Evolutionary conservation across 2,329 filamentous ascomycete genomes (phyloP).

Genomic region (Fusarium papillatum): DNA sequence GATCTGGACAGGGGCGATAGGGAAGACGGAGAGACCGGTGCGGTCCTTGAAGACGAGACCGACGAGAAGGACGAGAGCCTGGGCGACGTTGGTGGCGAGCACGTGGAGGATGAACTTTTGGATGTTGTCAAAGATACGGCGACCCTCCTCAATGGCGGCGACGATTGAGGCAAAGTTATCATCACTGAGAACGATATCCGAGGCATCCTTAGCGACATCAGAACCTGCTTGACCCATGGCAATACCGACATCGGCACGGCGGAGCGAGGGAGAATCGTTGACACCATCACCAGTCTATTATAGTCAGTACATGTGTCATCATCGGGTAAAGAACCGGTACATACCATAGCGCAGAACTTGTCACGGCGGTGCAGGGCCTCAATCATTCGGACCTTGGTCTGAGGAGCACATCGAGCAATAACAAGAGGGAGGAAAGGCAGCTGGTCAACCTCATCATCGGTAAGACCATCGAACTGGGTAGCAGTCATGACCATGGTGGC

Average conservation of each 20-base stretch:
- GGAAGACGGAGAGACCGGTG: constrained; percentile 77
- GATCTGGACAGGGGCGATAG: constrained; percentile 81
- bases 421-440: constrained; percentile 77
- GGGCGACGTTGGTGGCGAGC: constrained; percentile 78
- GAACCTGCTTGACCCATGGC: constrained; percentile 74
- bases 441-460: constrained; percentile 73
- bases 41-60: constrained; percentile 80
- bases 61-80: constrained; percentile 77
- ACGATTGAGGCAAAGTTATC: constrained; percentile 83
- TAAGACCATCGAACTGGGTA: constrained; percentile 72
- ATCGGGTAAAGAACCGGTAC: not conserved
- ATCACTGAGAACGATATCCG: constrained; percentile 78
- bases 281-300: constrained; percentile 76
- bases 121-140: constrained; percentile 81
- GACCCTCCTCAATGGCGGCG: constrained; percentile 78
- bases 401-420: constrained; percentile 77
- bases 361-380: constrained; percentile 77
- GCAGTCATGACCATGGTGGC: constrained; percentile 75
- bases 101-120: constrained; percentile 82
- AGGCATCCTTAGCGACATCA: constrained; percentile 74
- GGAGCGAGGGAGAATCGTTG: constrained; percentile 80
- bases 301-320: constrained; percentile 18
- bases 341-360: constrained; percentile 75
- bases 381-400: constrained; percentile 82
- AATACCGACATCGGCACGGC: constrained; percentile 79